Evolutionary conservation across 768 basidiomycete species (phyloP).

Genomic region (Wakefieldia striispora): DNA sequence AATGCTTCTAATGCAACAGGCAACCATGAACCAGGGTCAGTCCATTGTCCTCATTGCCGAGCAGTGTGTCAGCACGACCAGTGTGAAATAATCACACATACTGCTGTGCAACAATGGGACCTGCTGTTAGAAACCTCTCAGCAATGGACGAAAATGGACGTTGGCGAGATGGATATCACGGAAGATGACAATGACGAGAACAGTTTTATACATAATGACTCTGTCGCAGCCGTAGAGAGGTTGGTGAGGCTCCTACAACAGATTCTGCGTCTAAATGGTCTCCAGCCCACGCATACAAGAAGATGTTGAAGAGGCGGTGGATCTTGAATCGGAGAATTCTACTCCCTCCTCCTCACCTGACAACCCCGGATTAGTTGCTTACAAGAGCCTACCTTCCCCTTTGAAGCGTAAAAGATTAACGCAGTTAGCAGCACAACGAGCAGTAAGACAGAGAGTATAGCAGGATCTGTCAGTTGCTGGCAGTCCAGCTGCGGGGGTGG

Average conservation of each 20-base stretch:
- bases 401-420: slow-evolving; percentile 18
- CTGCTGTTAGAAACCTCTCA: slow-evolving; percentile 14
- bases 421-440: slow-evolving; percentile 12
- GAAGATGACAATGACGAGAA: slow-evolving; percentile 7
- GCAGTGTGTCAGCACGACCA: slow-evolving; percentile 7
- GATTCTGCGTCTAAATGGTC: slow-evolving; percentile 6
- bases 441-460: slow-evolving; percentile 7
- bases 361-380: slow-evolving; percentile 7
- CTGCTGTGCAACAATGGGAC: slow-evolving; percentile 20
- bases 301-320: neutral
- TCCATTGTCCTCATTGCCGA: slow-evolving; percentile 23
- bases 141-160: slow-evolving; percentile 15
- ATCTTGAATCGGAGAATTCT: slow-evolving; percentile 4
- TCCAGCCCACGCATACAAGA: slow-evolving; percentile 5
- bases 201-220: slow-evolving; percentile 2
- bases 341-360: neutral
- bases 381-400: slow-evolving; percentile 21
- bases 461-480: slow-evolving; percentile 11
- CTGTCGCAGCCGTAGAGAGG: slow-evolving; percentile 8
- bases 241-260: neutral
- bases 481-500: slow-evolving; percentile 20
- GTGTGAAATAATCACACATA: slow-evolving; percentile 16
- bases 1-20: neutral
- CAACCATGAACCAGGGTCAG: neutral
- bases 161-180: slow-evolving; percentile 7